Evolutionary conservation across 164 flowering plant species (phyloP).

Genomic region (Kingdonia uniflora): DNA sequence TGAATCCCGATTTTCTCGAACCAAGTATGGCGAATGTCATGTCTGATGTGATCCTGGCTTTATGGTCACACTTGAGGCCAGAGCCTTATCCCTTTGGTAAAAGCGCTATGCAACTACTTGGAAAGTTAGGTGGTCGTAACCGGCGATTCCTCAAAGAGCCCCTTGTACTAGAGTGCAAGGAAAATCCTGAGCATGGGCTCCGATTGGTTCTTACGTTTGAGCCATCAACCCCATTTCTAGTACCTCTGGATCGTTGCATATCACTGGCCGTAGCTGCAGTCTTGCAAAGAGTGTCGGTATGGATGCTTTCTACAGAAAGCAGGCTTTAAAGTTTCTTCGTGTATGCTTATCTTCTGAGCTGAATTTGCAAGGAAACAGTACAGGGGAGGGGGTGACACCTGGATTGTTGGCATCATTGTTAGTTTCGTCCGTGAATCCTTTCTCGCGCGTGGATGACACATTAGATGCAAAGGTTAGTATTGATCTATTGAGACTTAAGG

Average conservation of each 20-base stretch:
- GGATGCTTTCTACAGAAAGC: slow-evolving; percentile 79
- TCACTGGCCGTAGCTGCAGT: slow-evolving; percentile 86
- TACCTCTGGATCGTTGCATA: slow-evolving; percentile 94
- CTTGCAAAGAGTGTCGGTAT: slow-evolving; percentile 45
- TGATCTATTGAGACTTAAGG: not conserved
- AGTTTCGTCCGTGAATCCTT: slow-evolving; percentile 57
- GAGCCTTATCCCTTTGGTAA: slow-evolving; percentile 93
- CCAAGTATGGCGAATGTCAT: slow-evolving; percentile 96
- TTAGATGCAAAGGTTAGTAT: slow-evolving; percentile 66
- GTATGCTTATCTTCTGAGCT: slow-evolving; percentile 90
- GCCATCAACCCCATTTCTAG: slow-evolving; percentile 94
- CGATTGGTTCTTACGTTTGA: slow-evolving; percentile 97
- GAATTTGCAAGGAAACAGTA: slow-evolving; percentile 66
- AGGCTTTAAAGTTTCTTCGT: slow-evolving; percentile 82
- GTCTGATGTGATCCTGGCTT: slow-evolving; percentile 91
- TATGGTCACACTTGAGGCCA: slow-evolving; percentile 97
- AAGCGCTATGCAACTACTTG: slow-evolving; percentile 83
- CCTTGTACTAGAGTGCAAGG: slow-evolving; percentile 94
- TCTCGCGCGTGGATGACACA: slow-evolving; percentile 58
- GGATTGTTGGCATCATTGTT: slow-evolving; percentile 52
- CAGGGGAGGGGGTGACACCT: slow-evolving; percentile 52
- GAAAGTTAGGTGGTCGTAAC: slow-evolving; percentile 97
- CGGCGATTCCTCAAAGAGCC: slow-evolving; percentile 96
- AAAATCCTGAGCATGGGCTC: slow-evolving; percentile 99
- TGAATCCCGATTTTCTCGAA: slow-evolving; percentile 98